Conservation (phyloP, 2,329 filamentous ascomycete genomes). For the Fusarium marasasianum region DNA sequence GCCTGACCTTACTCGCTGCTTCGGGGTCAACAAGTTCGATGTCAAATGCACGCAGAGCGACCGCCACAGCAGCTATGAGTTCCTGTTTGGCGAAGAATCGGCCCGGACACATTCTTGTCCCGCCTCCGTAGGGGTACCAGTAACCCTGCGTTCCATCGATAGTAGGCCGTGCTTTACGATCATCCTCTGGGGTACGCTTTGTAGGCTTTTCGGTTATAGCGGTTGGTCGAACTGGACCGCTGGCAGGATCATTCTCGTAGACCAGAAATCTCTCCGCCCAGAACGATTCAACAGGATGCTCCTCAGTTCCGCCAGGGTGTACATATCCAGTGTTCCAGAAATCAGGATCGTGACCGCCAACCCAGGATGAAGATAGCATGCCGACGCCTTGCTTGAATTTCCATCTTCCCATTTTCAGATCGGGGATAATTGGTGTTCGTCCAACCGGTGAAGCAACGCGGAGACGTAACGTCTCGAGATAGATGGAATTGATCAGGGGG, state of each 20-base stretch:
- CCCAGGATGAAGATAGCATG: constrained; percentile 30
- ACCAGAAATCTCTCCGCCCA: constrained; percentile 40
- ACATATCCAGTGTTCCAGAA: constrained; percentile 34
- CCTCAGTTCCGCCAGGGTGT: background rate
- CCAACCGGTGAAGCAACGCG: constrained; percentile 33
- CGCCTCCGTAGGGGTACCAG: constrained; percentile 50
- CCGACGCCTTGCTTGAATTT: constrained; percentile 16
- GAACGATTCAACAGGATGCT: constrained; percentile 30
- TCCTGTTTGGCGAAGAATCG: constrained; percentile 50
- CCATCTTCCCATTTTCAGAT: constrained; percentile 39
- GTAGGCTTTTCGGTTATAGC: accelerated
- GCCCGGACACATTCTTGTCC: constrained; percentile 47
- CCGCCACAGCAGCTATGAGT: constrained; percentile 43
- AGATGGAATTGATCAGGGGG: constrained; percentile 49
- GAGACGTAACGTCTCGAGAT: constrained; percentile 48
- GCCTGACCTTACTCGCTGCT: constrained; percentile 7
- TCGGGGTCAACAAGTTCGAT: constrained; percentile 40
- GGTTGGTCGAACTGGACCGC: constrained; percentile 21
- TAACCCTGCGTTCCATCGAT: constrained; percentile 42
- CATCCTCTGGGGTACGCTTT: background rate
- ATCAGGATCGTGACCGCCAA: constrained; percentile 9
- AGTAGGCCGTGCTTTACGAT: background rate
- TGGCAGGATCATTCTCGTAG: constrained; percentile 27
- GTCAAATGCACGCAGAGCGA: constrained; percentile 46
- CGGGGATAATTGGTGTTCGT: constrained; percentile 20